Base-by-base conservation (phyloP, 2,329 filamentous ascomycete genomes). In the Helotiales sp. region DNA sequence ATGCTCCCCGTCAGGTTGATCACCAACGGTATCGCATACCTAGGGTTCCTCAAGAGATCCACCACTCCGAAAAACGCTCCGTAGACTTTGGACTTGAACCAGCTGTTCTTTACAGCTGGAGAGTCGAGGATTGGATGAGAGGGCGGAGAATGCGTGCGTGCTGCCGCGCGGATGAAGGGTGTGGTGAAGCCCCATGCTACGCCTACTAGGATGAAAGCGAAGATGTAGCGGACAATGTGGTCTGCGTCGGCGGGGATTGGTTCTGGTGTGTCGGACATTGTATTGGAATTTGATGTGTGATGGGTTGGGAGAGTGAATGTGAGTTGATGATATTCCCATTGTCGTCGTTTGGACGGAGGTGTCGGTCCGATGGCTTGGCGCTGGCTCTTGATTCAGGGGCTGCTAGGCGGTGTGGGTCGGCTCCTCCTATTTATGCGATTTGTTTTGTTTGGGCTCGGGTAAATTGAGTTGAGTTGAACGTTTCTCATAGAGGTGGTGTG, bases 171-270 rank as follows among this genome's bases (percentile, higher is more conserved):
- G 84, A 98, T 97, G 82, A 98, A 97, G 64, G 91, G 90, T 22
- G 93, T 97, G 0, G 93, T 97, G 74, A 97, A 88, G 61, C 94
- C 95, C 95, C 95, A 98, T 72, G 93, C 94, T 26, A 96, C 83
- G 62, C 94, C 93, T 72, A 98, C 94, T 67, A 97, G 88, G 63
- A 97, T 85, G 83, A 97, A 97, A 73, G 92, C 93, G 67, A 95
- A 84, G 70, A 96, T 85, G 84, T 96, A 97, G 81, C 93, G 94
- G 82, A 96, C 8, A 22, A 64, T 60, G 22, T 63, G 61, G 37
- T 50, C 30, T 3, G 61, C 47, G 32, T 63, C 59, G 2, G 65
- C 32, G 11, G 65, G 61, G 20, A 57, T 20, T n/a, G 55, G 55
- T 10, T 47, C 45, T 24, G 58, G 24, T 28, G 43, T 26, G 28